These are phyloP conservation scores for Suhomyces panamericanus DNA, from an alignment of 1,139 yeast species.

Conservation along the genomic window DNA sequence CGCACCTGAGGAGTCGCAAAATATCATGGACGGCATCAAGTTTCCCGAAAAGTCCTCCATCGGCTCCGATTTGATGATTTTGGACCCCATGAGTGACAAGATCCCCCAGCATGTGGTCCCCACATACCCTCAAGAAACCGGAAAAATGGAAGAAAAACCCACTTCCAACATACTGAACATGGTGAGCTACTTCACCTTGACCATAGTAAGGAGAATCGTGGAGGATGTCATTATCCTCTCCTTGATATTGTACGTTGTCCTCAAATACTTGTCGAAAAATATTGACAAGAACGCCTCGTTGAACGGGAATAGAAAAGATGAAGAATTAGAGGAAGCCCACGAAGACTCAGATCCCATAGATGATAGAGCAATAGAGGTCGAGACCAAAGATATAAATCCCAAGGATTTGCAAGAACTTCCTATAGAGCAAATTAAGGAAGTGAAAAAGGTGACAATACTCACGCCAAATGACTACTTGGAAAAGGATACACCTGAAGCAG, in stretches of 20 bases:
- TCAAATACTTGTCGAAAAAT: slow-evolving; percentile 8
- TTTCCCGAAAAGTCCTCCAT: slow-evolving; percentile 25
- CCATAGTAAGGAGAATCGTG: slow-evolving; percentile 25
- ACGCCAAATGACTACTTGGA: slow-evolving; percentile 26
- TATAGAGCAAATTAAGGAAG: neutral
- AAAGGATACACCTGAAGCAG: slow-evolving; percentile 14
- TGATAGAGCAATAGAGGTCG: neutral
- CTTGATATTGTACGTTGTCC: slow-evolving; percentile 14
- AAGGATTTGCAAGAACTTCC: slow-evolving; percentile 10
- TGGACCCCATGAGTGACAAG: slow-evolving; percentile 11
- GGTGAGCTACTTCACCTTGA: slow-evolving; percentile 12
- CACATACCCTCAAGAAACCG: neutral
- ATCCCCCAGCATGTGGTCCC: neutral
- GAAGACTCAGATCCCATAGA: neutral
- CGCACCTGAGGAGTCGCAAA: slow-evolving; percentile 3
- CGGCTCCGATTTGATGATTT: slow-evolving; percentile 14
- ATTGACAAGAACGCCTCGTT: neutral
- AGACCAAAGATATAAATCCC: neutral
- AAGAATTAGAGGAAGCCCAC: neutral
- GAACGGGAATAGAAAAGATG: neutral
- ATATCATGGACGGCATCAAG: slow-evolving; percentile 40
- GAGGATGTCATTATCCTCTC: slow-evolving; percentile 34
- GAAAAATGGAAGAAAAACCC: neutral
- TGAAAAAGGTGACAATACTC: slow-evolving; percentile 32
- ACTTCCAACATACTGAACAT: neutral